Percentiles rank a stretch among this genome's conserved stretches.
Evolutionary conservation across 2,329 filamentous ascomycete genomes (phyloP).

Genomic region (Aspergillus tanneri): DNA sequence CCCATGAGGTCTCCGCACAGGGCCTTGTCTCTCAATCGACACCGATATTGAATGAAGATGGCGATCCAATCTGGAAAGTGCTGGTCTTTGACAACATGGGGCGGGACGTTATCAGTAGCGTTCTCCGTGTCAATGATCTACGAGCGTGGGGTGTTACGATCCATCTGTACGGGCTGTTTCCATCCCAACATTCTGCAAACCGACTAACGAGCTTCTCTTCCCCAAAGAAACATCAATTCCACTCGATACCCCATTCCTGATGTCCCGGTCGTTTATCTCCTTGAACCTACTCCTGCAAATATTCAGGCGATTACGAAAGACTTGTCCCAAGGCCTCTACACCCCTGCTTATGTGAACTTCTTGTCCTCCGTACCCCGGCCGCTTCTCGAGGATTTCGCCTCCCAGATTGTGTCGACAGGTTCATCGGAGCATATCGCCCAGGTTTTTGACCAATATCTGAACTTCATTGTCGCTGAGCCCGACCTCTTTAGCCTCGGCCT

Average conservation of each 20-base stretch:
- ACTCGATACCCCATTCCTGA: slow-evolving; percentile 88
- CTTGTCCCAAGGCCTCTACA: slow-evolving; percentile 82
- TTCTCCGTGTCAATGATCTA: slow-evolving; percentile 89
- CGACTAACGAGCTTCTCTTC: slow-evolving; percentile 18
- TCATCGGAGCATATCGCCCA: slow-evolving; percentile 89
- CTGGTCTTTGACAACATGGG: slow-evolving; percentile 91
- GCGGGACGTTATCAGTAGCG: slow-evolving; percentile 93
- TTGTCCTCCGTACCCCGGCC: slow-evolving; percentile 88
- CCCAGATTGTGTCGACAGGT: slow-evolving; percentile 77
- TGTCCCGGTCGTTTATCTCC: slow-evolving; percentile 92
- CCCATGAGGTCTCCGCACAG: slow-evolving; percentile 62
- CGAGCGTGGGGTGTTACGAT: slow-evolving; percentile 93
- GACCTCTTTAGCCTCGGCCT: slow-evolving; percentile 93
- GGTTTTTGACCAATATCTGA: slow-evolving; percentile 93
- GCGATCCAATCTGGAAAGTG: slow-evolving; percentile 96
- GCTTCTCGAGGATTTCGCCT: slow-evolving; percentile 89
- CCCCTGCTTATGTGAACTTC: slow-evolving; percentile 95
- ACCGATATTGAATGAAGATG: slow-evolving; percentile 81
- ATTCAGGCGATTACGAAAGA: slow-evolving; percentile 80
- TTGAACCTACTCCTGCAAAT: slow-evolving; percentile 82
- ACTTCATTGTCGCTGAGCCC: slow-evolving; percentile 94
- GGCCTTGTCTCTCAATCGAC: slow-evolving; percentile 59
- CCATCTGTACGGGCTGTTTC: slow-evolving; percentile 66
- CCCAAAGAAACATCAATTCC: slow-evolving; percentile 70
- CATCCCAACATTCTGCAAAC: slow-evolving; percentile 16